Percentiles rank a stretch among this genome's conserved stretches.
phyloP scores from a whole-genome alignment of 768 basidiomycete species.

The Mycena amicta region DNA sequence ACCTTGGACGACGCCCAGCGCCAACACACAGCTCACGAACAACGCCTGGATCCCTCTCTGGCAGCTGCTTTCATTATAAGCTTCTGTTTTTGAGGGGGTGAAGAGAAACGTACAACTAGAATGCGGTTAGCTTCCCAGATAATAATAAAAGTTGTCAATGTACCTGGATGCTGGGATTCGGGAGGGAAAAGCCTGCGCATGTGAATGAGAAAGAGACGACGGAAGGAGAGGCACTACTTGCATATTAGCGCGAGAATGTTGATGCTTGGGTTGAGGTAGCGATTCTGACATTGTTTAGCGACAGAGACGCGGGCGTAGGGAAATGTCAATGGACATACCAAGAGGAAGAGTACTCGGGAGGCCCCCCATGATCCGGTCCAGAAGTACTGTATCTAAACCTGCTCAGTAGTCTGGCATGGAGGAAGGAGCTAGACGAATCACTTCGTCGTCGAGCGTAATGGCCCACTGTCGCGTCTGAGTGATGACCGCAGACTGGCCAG shows the following conservation, averaged over 20 bases:
- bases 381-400: constrained; percentile 38
- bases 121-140: too few species aligned
- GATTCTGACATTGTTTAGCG: constrained; percentile 28
- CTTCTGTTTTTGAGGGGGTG: background rate
- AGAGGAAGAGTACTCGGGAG: constrained; percentile 40
- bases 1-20: constrained; percentile 40
- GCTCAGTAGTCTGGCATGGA: background rate
- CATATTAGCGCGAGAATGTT: constrained; percentile 18
- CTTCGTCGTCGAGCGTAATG: constrained; percentile 44
- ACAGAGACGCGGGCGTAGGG: too few species aligned
- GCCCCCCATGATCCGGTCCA: constrained; percentile 40
- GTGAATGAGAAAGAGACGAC: constrained; percentile 16
- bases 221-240: constrained; percentile 21
- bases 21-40: constrained; percentile 30
- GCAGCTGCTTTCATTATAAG: constrained; percentile 27
- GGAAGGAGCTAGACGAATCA: background rate
- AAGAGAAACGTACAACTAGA: constrained; percentile 27
- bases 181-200: constrained; percentile 27
- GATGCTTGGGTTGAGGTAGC: constrained; percentile 32
- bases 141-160: too few species aligned
- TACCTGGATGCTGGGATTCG: constrained; percentile 29
- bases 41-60: constrained; percentile 28
- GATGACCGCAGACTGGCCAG: background rate
- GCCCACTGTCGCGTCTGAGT: constrained; percentile 16
- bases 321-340: constrained; percentile 28